Evolutionary conservation across 2,329 filamentous ascomycete species (phyloP), one percentile per base, ranked within the genome.

Genomic region (Botrytis deweyae): DNA sequence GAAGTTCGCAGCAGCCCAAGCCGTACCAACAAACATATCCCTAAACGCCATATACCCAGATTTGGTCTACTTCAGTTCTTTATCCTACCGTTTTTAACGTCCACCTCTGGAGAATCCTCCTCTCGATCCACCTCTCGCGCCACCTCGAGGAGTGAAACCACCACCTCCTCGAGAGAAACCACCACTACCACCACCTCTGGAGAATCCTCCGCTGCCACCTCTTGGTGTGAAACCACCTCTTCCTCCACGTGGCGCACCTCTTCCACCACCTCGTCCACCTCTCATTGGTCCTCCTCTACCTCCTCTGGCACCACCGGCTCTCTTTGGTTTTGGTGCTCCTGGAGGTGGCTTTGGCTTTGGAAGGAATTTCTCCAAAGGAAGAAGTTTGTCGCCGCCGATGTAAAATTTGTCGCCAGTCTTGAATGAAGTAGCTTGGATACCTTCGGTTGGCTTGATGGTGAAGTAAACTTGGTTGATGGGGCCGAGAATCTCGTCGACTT

Each of bases 381-480:
- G 87, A 70, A 98, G 90, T 88, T 98, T 99, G 86, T 98, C 96
- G 81, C 91, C 89, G 79, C 92, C 93, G 81, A 98, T 97, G 87
- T 91, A 99, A 86, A 99, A 97, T 86, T 97, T 97, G 88, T 98
- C 96, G 82, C 96, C 96, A 76, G 91, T 85, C 87, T 98, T 97
- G 91, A 98, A 99, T 59, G 93, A 96, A 74, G 91, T 90, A 76
- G 96, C 94, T 84, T 97, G 93, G 83, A 99, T 98, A 80, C 96
- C 96, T 83, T 98, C 95, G 82, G 94, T 91, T 72, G 95, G 95
- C 87, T 98, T 98, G 84, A 99, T 92, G 81, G 95, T 98, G 88
- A 99, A 99, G 87, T 92, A 97, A 81, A 98, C 93, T 85, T 98
- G 92, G 88, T 97, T 98, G 84, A 99, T 93, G 77, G 96, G 95